These are phyloP conservation scores for Solanum chiquidenum DNA, from an alignment of 257 asterid genomes.

Conservation along the genomic window DNA sequence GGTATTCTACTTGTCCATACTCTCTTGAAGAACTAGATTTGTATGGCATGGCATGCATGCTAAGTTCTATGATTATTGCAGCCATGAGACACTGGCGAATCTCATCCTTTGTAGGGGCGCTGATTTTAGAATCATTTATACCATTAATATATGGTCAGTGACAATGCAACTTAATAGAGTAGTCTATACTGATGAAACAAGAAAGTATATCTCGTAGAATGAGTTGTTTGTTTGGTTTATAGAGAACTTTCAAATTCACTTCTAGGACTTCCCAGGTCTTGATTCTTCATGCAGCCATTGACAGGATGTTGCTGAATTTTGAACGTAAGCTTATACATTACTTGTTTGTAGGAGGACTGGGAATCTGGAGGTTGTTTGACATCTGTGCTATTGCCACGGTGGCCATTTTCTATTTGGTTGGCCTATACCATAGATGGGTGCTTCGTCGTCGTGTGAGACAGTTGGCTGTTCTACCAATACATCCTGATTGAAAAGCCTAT, in stretches of 20 bases:
- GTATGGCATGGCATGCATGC: not conserved
- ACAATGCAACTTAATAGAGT: not conserved
- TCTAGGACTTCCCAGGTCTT: not conserved
- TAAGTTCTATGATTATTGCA: not conserved
- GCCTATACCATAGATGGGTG: slow-evolving; percentile 27
- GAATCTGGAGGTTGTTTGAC: slow-evolving; percentile 38
- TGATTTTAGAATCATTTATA: not conserved
- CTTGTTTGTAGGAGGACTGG: slow-evolving; percentile 34
- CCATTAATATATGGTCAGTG: not conserved
- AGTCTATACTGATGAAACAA: not conserved
- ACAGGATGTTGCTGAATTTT: not conserved
- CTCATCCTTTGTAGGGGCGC: not conserved
- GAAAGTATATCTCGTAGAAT: not conserved
- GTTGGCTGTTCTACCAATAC: slow-evolving; percentile 8
- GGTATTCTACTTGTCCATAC: slow-evolving; percentile 19
- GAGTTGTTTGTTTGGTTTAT: not conserved
- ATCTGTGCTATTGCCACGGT: slow-evolving; percentile 23
- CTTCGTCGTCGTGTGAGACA: slow-evolving; percentile 26
- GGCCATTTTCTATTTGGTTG: slow-evolving; percentile 9
- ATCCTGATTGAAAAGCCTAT: not conserved
- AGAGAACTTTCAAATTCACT: not conserved
- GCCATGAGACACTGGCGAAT: not conserved
- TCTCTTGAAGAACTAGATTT: not conserved
- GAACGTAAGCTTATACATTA: not conserved
- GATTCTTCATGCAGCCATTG: not conserved